Base-by-base conservation (phyloP, 1,284 basidiomycete species). In the Pseudozyma hubeiensis region DNA sequence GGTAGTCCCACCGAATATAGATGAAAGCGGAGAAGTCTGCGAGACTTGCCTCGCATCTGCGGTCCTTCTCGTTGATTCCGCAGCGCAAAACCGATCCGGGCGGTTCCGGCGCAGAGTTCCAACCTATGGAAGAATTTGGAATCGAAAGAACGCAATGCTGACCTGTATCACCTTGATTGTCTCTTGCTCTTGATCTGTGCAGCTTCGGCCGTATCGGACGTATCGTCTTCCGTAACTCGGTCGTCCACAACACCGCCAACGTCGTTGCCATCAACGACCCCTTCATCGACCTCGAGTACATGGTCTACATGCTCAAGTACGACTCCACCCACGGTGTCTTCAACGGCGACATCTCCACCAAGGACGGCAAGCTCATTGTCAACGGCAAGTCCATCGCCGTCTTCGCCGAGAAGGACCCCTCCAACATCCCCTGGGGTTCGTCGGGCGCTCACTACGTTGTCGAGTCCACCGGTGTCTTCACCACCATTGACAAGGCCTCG, bases 401-500 rank as follows among this genome's bases (percentile, higher is more conserved):
- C 86, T 94, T 89, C 64, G 82, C 75, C 55, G 94, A 99, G 89
- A 89, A 89, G 83, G 93, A 98, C 85, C 93, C 96, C 52, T 87
- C 90, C 81, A 87, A 88, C 86, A 99, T 99, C 87, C 87, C 88
- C 63, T 99, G 96, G 96, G 88, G 89, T 63, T 84, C 87, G 45
- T 89, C 88, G 64, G 92, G 92, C 81, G 97, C 95, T 77, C 89
- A 93, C 48, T 99, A 99, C 89, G 88, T 99, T 74, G 90, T 99
- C 85, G 96, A 99, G 88, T 94, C 97, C 55, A 99, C 96, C 81
- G 96, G 97, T 91, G 96, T 99, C 86, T 99, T 99, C 90, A 99
- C 96, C 86, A 97, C 96, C 84, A 90, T 76, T 50, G 88, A 88
- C 68, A 95, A 93, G 89, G 96, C 97, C 67, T 89, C 89, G 59